phyloP scores from a whole-genome alignment of 2,329 filamentous ascomycete genomes.

The Xylariomycetidae sp. region DNA sequence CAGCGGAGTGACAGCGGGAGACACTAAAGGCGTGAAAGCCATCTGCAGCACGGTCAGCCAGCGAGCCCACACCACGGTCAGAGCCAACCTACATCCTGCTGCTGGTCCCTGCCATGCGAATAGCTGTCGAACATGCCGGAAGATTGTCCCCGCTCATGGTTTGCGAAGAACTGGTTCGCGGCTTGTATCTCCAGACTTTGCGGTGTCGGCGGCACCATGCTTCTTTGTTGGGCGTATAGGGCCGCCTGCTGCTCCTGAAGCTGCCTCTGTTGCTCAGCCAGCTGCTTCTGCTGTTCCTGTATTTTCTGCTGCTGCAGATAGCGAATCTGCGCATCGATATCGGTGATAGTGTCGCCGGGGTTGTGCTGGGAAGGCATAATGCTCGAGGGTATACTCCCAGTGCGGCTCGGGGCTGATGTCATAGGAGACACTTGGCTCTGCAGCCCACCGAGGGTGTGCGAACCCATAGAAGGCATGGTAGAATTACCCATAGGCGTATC shows the following conservation, averaged over 20 bases:
- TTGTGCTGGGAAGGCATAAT: slow-evolving; percentile 39
- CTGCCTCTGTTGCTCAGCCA: slow-evolving; percentile 49
- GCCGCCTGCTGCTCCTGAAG: slow-evolving; percentile 37
- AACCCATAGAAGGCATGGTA: slow-evolving; percentile 31
- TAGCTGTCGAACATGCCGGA: slow-evolving; percentile 62
- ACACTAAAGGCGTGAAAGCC: slow-evolving; percentile 74
- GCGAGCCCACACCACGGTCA: no score
- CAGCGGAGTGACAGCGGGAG: slow-evolving; percentile 76
- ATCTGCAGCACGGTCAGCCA: slow-evolving; percentile 47
- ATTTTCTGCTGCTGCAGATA: slow-evolving; percentile 59
- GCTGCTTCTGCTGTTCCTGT: slow-evolving; percentile 52
- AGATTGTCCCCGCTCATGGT: slow-evolving; percentile 48
- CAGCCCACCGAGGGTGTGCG: slow-evolving; percentile 31
- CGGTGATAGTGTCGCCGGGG: slow-evolving; percentile 47
- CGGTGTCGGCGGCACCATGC: slow-evolving; percentile 70
- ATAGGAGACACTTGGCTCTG: slow-evolving; percentile 44
- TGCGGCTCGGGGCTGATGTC: slow-evolving; percentile 38
- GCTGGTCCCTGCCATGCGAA: slow-evolving; percentile 61
- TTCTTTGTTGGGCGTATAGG: slow-evolving; percentile 47
- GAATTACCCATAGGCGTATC: slow-evolving; percentile 46
- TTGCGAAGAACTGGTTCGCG: slow-evolving; percentile 54
- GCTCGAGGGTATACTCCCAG: slow-evolving; percentile 39
- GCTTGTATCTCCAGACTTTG: slow-evolving; percentile 73
- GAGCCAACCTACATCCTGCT: slow-evolving; percentile 57
- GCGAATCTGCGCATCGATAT: slow-evolving; percentile 60